These are phyloP conservation scores for Lojkania enalia DNA, from an alignment of 2,329 filamentous ascomycete species.

Conservation along the genomic window DNA sequence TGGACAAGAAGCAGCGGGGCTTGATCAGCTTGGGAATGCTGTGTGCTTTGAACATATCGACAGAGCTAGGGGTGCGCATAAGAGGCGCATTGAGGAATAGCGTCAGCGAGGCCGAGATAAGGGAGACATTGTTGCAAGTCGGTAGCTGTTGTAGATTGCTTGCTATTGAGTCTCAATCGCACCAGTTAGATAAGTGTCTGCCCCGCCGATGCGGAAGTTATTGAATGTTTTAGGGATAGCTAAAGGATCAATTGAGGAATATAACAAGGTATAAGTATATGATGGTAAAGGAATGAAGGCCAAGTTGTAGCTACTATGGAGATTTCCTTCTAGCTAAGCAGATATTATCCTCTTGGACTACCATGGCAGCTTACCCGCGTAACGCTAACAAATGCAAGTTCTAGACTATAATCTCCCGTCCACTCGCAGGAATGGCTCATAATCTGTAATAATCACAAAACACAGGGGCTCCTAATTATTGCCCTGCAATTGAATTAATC, in stretches of 20 bases:
- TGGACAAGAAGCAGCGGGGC: slow-evolving; percentile 45
- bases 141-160: slow-evolving; percentile 54
- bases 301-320: slow-evolving; percentile 12
- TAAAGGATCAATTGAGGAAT: slow-evolving; percentile 51
- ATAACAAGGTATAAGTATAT: slow-evolving; percentile 43
- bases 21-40: slow-evolving; percentile 66
- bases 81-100: slow-evolving; percentile 64
- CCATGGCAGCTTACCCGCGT: too few relatives aligned
- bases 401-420: too few relatives aligned
- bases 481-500: slow-evolving; percentile 23
- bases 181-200: too few relatives aligned
- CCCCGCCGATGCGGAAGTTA: slow-evolving; percentile 17
- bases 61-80: slow-evolving; percentile 62
- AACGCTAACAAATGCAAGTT: too few relatives aligned
- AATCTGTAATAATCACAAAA: too few relatives aligned
- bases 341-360: too few relatives aligned
- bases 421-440: too few relatives aligned
- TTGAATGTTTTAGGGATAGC: slow-evolving; percentile 54
- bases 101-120: slow-evolving; percentile 61
- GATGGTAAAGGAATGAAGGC: slow-evolving; percentile 13
- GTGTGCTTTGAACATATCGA: slow-evolving; percentile 58
- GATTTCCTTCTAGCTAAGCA: too few relatives aligned
- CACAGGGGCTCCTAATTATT: too few relatives aligned
- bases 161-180: slow-evolving; percentile 37
- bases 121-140: slow-evolving; percentile 56